phyloP scores from a whole-genome alignment of 108 stramenopile species.

The Nannochloropsis salina region DNA sequence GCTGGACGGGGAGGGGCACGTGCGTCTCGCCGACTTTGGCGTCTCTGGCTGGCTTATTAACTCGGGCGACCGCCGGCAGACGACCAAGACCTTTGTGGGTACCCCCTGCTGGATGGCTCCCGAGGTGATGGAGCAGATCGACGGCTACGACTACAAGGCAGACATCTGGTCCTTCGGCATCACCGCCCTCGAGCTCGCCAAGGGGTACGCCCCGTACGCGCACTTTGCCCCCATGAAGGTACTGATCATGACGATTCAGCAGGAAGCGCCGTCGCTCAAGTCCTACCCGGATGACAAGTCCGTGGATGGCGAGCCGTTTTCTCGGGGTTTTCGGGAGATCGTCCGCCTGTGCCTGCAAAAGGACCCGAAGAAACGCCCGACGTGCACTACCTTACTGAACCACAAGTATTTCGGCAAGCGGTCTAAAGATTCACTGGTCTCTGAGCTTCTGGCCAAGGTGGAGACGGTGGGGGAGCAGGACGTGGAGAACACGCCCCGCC shows the following conservation, averaged over 20 bases:
- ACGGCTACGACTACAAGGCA: constrained; percentile 92
- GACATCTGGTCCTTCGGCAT: constrained; percentile 98
- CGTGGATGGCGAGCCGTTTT: constrained; percentile 25
- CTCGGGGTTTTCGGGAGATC: constrained; percentile 38
- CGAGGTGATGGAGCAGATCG: constrained; percentile 95
- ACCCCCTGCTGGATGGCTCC: constrained; percentile 64
- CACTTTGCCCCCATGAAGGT: constrained; percentile 94
- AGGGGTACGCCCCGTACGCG: constrained; percentile 96
- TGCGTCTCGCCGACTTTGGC: constrained; percentile 93
- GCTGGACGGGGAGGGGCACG: constrained; percentile 61
- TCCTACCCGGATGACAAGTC: constrained; percentile 28
- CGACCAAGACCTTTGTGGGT: constrained; percentile 49
- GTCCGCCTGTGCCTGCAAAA: constrained; percentile 55
- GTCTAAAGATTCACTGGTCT: constrained; percentile 30
- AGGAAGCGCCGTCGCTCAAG: constrained; percentile 55
- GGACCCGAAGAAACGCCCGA: constrained; percentile 56
- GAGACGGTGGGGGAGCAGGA: constrained; percentile 35
- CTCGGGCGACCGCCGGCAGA: constrained; percentile 34
- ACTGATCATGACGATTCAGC: constrained; percentile 81
- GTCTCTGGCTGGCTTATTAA: constrained; percentile 61
- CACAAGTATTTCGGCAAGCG: constrained; percentile 53
- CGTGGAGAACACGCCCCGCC: constrained; percentile 25
- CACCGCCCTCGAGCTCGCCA: constrained; percentile 94
- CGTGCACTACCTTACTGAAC: constrained; percentile 49
- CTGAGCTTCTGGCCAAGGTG: constrained; percentile 28